phyloP scores from a whole-genome alignment of 73 alveolate genomes.

The Tetrahymena thermophila region DNA sequence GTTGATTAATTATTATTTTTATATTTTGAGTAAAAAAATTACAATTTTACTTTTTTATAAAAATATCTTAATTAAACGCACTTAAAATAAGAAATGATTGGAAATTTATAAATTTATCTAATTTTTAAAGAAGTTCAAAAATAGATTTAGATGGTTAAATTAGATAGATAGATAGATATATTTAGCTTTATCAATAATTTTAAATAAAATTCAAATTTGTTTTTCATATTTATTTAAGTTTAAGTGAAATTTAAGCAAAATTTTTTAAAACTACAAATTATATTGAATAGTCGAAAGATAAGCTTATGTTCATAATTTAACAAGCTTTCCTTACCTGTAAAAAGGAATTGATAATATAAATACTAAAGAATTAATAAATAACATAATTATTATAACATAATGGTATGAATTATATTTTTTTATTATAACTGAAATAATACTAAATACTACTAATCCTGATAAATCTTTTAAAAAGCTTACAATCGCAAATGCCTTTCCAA shows the following conservation, averaged over 20 bases:
- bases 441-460: neutral
- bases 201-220: neutral
- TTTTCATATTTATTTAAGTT: too few relatives aligned
- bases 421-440: neutral
- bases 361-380: too few relatives aligned
- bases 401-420: neutral
- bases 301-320: neutral
- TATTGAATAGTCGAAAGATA: too few relatives aligned
- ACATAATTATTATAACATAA: neutral
- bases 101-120: too few relatives aligned
- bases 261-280: too few relatives aligned
- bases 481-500: neutral
- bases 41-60: too few relatives aligned
- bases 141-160: neutral
- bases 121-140: too few relatives aligned
- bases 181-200: too few relatives aligned
- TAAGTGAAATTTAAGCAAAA: neutral
- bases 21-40: too few relatives aligned
- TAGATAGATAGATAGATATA: neutral
- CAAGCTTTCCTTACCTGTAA: neutral
- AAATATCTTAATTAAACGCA: too few relatives aligned
- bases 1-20: too few relatives aligned
- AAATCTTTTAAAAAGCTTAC: neutral
- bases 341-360: neutral
- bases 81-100: too few relatives aligned